Evolutionary conservation across 345 rosid genomes (phyloP), one percentile per base, ranked within the genome.

Genomic region (Syzygium oleosum): DNA sequence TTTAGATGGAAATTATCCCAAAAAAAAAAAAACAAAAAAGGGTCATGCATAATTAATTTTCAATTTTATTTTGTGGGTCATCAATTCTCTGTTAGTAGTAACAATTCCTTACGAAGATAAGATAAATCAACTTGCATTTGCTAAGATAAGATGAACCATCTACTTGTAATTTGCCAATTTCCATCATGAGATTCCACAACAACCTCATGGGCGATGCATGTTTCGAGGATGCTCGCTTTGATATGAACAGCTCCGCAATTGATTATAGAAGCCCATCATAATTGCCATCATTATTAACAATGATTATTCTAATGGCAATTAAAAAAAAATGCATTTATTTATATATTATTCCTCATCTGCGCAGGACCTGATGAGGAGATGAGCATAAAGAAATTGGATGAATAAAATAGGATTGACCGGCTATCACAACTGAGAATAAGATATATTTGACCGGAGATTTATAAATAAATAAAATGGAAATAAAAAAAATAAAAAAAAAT

Each of bases 381-480:
- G 86, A 9, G 8, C 63, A 84, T 46, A 41, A 58, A 51, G 34
- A 19, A 11, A 52, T 55, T 12, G 59, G 49, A 49, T 12, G 55
- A 58, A 86, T 88, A 90, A 91, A 85, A 85, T 85, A 87, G 68
- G 68, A 85, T 93, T 92, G 93, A 93, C 93, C 88, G 17, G 84
- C 31, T 88, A 88, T 53, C 16, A 19, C 17, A 16, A 77, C 34
- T 5, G 51, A 19, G 61, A 41, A 83, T 86, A 61, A 88, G 77
- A 87, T 85, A 80, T 52, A 84, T 58, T 93, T 89, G 91, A 90
- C 91, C 87, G 0, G 88, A 51, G 79, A 79, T 43, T 43, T 43
- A 43, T 5, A 43, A 43, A 43, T 58, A 84, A 51, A 59, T 52
- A 17, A 27, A 43, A 43, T 34, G 46, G 46, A 17, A 84, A 49